Evolutionary conservation across 2,329 filamentous ascomycete genomes (phyloP), one percentile per base, ranked within the genome.

Genomic region (Colletotrichum higginsianum): DNA sequence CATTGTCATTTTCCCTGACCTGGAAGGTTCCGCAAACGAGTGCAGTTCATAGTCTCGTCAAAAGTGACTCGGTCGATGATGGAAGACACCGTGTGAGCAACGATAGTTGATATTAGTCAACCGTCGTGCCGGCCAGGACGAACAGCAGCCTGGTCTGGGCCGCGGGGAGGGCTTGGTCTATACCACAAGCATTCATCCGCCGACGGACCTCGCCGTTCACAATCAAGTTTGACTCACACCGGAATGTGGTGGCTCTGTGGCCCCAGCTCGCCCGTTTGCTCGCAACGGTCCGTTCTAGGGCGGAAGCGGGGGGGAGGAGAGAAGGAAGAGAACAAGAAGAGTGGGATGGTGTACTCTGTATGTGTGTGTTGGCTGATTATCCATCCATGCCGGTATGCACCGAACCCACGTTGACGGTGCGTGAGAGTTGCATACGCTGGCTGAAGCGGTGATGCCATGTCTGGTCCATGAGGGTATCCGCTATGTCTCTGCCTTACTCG

Each of bases 231-330:
- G 65, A 55, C 66, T 64, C 52, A 57, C 23, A 16, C 50, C 44
- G 35, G 26, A 46, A 58, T 66, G 53, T 47, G 40, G 38, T 42
- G 38, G n/a, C 47, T 3, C 46, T 23, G 46, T 12, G 9, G 38
- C 30, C 23, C 61, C 12, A 16, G 38, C 49, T 52, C 6, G n/a
- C n/a, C 60, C 26, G 44, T 60, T 69, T 69, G 38, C 16, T 46
- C 61, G 44, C 44, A 58, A 58, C 53, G 67, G 55, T 44, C 44
- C 38, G 40, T 55, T 49, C 40, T 49, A 47, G 67, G 42, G 18
- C 44, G 16, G 42, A 49, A 35, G 49, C 38, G n/a, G 42, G 30
- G 66, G 60, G 5, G 5, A 42, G 21, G 12, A n/a, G n/a, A 57
- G 15, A n/a, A 35, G 35, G 44, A 26, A 16, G 30, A 35, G 30